These are phyloP conservation scores for Hymenoscyphus fructigenus DNA, from an alignment of 2,329 filamentous ascomycete species.

Conservation along the genomic window DNA sequence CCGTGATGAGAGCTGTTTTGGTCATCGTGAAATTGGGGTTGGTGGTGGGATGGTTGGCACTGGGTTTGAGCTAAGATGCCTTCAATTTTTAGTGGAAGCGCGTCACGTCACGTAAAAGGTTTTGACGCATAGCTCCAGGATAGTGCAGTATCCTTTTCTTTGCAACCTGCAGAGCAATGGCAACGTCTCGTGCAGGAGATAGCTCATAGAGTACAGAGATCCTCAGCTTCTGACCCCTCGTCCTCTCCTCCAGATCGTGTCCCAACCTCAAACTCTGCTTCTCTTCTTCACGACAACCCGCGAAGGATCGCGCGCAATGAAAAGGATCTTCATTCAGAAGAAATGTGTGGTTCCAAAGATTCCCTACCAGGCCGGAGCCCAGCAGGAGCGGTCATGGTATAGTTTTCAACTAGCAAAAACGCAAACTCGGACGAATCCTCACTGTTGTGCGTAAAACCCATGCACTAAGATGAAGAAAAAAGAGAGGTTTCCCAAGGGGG, in stretches of 20 bases:
- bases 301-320: conserved; percentile 50
- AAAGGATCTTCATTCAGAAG: conserved; percentile 46
- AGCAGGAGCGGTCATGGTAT: conserved; percentile 69
- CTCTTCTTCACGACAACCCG: conserved; percentile 53
- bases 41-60: neutral
- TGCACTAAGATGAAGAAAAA: conserved; percentile 62
- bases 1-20: conserved; percentile 71
- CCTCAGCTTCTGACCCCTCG: neutral
- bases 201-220: neutral
- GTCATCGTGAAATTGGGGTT: conserved; percentile 28
- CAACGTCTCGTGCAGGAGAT: neutral
- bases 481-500: conserved; percentile 25
- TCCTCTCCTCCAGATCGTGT: neutral
- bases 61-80: neutral
- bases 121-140: too few species aligned
- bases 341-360: conserved; percentile 65
- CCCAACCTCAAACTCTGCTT: conserved; percentile 45
- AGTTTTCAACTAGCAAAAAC: conserved; percentile 71
- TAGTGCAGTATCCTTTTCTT: too few species aligned
- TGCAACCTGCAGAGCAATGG: neutral
- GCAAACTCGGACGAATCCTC: conserved; percentile 78
- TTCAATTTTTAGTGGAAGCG: neutral
- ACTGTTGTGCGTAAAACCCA: conserved; percentile 76
- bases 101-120: conserved; percentile 6
- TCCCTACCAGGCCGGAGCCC: conserved; percentile 70